Evolutionary conservation across 306 rosid species (phyloP), one percentile per base, ranked within the genome.

Genomic region (Mucuna pruriens): DNA sequence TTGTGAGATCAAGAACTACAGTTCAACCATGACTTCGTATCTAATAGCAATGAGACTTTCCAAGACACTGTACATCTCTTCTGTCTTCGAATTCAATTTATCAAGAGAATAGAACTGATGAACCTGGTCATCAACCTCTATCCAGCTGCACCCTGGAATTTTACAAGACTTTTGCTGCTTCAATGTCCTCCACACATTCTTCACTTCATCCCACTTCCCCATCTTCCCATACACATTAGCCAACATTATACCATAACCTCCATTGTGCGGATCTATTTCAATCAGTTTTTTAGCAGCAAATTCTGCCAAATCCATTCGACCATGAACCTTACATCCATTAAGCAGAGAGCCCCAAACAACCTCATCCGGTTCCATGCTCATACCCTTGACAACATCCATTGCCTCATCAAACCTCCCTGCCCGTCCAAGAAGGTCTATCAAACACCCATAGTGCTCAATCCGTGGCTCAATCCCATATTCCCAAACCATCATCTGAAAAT

Each of bases 341-440:
- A 92, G 83, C 76, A 94, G 76, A 80, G 98, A 94, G 73, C 92
- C 95, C 98, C 98, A 91, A 38, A 94, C 85, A n/a, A 87, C 98
- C 82, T 90, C 98, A 76, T 92, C 94, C 1, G 97, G 91, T 82
- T 90, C 90, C 84, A 89, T 86, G 66, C 72, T 88, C 98, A 94
- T 90, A 73, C 88, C 79, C 67, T 66, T 84, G 58, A 90, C 80
- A 71, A 89, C 89, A 40, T 84, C 88, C 89, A 90, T 78, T 46
- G 95, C 98, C 80, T 89, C 95, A 19, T 90, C 88, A 57, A 94
- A 92, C 75, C 83, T 85, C 22, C 97, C 97, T 19, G 95, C 97
- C 23, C 94, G 86, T 13, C 92, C 90, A 7, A 94, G 91, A 76
- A 92, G 95, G 89, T 94, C 98, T 49, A 94, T 86, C 90, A 94